Evolutionary conservation across 2,329 filamentous ascomycete species (phyloP).

Genomic region (Phyllosticta capitalensis): DNA sequence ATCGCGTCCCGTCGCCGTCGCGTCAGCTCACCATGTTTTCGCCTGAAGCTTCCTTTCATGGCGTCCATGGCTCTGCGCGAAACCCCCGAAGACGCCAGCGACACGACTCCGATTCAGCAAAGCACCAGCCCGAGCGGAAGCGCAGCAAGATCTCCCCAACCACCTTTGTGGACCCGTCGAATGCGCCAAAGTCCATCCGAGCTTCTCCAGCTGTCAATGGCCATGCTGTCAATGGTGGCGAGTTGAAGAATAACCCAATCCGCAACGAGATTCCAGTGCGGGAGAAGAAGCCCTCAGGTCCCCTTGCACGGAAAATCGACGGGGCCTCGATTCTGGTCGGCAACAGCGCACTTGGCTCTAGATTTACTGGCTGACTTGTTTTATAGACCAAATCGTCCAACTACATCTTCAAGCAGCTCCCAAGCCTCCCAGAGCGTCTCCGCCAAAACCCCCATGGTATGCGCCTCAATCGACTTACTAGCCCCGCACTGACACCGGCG

Average conservation of each 20-base stretch:
- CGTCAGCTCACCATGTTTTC: constrained; percentile 27
- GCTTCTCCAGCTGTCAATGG: constrained; percentile 21
- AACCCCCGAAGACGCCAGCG: constrained; percentile 38
- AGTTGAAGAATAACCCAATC: constrained; percentile 19
- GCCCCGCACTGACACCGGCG: background rate
- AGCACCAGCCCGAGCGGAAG: constrained; percentile 34
- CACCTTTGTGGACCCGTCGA: constrained; percentile 24
- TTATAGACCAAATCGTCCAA: constrained; percentile 69
- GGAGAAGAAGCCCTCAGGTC: constrained; percentile 26
- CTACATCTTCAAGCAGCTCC: constrained; percentile 77
- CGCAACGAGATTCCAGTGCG: constrained; percentile 31
- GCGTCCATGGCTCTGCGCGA: constrained; percentile 29
- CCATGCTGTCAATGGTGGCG: constrained; percentile 19
- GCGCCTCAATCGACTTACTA: constrained; percentile 11
- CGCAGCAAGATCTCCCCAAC: constrained; percentile 38
- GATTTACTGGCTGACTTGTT: constrained; percentile 10
- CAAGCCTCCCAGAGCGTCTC: constrained; percentile 69
- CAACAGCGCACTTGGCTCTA: constrained; percentile 10
- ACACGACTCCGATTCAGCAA: constrained; percentile 34
- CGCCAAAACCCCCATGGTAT: constrained; percentile 56
- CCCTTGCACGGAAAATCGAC: constrained; percentile 47
- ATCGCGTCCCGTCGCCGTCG: constrained; percentile 15
- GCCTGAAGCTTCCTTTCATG: constrained; percentile 26
- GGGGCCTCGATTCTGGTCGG: constrained; percentile 57
- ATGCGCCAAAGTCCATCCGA: constrained; percentile 25